Conservation (phyloP, 495 filamentous ascomycete genomes). For the Penicillium atrosanguineum region DNA sequence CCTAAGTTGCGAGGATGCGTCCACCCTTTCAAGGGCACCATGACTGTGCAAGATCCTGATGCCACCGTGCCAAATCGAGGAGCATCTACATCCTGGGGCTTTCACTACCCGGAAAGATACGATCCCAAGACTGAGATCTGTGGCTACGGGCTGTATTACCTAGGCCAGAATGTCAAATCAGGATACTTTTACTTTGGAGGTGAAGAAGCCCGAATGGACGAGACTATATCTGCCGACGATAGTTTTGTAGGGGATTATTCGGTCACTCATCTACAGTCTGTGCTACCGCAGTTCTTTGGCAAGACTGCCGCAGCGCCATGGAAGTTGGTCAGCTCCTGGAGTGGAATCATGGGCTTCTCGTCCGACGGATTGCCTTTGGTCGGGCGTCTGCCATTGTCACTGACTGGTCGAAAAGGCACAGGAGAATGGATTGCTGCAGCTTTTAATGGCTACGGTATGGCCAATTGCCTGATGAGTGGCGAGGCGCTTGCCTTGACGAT, state of each 20-base stretch:
- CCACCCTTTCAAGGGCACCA: conserved; percentile 74
- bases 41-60: conserved; percentile 62
- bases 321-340: conserved; percentile 62
- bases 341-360: conserved; percentile 78
- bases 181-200: conserved; percentile 48
- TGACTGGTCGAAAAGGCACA: conserved; percentile 37
- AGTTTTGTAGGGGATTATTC: conserved; percentile 43
- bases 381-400: conserved; percentile 55
- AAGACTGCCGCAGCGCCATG: conserved; percentile 24
- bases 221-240: conserved; percentile 50
- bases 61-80: conserved; percentile 29
- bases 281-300: conserved; percentile 39
- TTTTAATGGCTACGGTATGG: conserved; percentile 82
- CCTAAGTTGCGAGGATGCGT: conserved; percentile 66
- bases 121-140: conserved; percentile 26
- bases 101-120: conserved; percentile 28
- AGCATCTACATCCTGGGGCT: conserved; percentile 29
- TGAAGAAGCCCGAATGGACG: conserved; percentile 62
- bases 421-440: conserved; percentile 58
- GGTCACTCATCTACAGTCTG: conserved; percentile 27
- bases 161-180: conserved; percentile 60
- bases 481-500: conserved; percentile 55
- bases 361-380: conserved; percentile 69
- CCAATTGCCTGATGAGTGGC: conserved; percentile 66
- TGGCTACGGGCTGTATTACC: conserved; percentile 71